Base-by-base conservation (phyloP, 495 filamentous ascomycete genomes). In the Penicillium turbatum region DNA sequence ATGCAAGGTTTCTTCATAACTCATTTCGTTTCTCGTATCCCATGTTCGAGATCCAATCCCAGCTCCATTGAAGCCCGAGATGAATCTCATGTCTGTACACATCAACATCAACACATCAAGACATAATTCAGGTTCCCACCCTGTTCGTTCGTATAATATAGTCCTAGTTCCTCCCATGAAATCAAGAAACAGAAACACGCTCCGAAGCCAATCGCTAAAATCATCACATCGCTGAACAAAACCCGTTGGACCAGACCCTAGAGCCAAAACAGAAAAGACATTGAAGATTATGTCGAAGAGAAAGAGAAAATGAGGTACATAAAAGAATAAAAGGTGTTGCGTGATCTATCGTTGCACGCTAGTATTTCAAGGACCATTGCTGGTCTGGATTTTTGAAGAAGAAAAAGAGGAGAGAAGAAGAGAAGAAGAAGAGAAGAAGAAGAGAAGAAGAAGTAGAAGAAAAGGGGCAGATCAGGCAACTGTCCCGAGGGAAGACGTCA, bases 341-440 rank as follows among this genome's bases (percentile, higher is more conserved):
- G 49, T 51, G 49, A 43, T 43, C 49, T 51, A 51, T 51, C 39
- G 38, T 51, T 42, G 49, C 49, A 51, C 49, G 49, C 49, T 43
- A 51, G 19, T 11, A 35, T 51, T 51, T 51, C 38, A 51, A 51
- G 39, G 39, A 10, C 39, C 49, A 51, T 51, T 51, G 49, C 49
- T 51, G 27, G 49, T 24, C 31, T 39, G 30, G 34, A 35, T 51
- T 51, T 51, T 51, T 36, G 19, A 51, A 42, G 8, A 48, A 24
- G 2, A 43, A 17, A 19, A 19, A 10, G 13, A 45, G 17, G 11
- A 29, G 7, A 47, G 48, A 26, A 6, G 26, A 31, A 15, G 5
- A 21, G 13, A 10, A 12, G 30, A 15, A 15, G 16, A 9, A 42
- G 15, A n/a, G 17, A 5, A 47, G 42, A 31, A 10, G 26, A 37